These are phyloP conservation scores for Camelina laxa DNA, from an alignment of 345 rosid species.

Conservation along the genomic window DNA sequence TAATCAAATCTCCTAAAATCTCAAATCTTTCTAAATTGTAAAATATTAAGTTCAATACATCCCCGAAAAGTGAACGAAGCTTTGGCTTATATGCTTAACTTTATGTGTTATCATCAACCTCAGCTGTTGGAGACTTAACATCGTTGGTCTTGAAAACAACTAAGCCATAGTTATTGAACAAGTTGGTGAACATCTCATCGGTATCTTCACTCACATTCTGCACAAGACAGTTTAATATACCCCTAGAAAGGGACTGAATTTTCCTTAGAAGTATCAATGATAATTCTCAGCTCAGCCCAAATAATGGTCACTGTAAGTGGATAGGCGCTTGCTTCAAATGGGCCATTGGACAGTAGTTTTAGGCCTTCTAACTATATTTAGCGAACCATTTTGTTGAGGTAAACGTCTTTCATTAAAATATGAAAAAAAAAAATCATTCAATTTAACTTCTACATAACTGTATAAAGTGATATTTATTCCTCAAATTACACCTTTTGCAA, in stretches of 20 bases:
- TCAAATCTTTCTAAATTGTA: too few species aligned
- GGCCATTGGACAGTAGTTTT: conserved; percentile 28
- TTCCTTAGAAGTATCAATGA: not conserved
- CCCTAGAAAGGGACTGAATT: not conserved
- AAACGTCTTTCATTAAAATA: not conserved
- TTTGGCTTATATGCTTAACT: conserved; percentile 73
- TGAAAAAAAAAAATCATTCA: not conserved
- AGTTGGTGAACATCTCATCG: conserved; percentile 72
- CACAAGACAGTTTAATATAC: conserved; percentile 20
- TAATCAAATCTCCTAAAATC: too few species aligned
- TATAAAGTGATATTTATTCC: not conserved
- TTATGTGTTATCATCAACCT: conserved; percentile 89
- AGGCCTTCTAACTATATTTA: conserved; percentile 31
- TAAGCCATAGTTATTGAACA: conserved; percentile 77
- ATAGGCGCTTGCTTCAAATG: conserved; percentile 23
- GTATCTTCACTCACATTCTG: conserved; percentile 75
- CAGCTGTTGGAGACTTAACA: conserved; percentile 64
- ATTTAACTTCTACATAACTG: not conserved
- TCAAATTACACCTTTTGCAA: not conserved
- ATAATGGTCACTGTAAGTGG: conserved; percentile 2
- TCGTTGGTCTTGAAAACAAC: conserved; percentile 73
- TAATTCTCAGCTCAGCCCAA: conserved; percentile 37
- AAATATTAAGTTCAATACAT: too few species aligned
- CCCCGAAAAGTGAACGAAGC: not conserved
- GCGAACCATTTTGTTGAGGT: not conserved